phyloP scores from a whole-genome alignment of 2,329 filamentous ascomycete species.

The Aspergillus amoenus region DNA sequence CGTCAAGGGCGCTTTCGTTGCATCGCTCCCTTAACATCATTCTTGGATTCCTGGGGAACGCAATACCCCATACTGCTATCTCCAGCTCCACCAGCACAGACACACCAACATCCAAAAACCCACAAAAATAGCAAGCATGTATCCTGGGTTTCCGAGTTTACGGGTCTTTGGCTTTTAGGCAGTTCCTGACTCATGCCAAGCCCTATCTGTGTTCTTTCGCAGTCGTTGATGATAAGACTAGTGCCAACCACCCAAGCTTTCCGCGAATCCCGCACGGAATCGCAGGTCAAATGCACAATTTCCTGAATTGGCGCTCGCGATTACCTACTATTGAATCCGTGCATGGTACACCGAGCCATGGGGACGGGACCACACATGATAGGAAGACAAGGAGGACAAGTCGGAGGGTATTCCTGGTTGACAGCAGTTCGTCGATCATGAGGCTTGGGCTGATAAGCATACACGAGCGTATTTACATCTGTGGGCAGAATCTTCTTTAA shows the following conservation, averaged over 20 bases:
- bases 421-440: conserved; percentile 8
- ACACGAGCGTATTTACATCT: background rate
- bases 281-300: background rate
- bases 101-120: background rate
- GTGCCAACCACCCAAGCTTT: background rate
- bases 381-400: background rate
- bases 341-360: background rate
- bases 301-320: background rate
- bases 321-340: background rate
- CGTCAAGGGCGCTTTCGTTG: conserved; percentile 9
- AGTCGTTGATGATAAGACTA: background rate
- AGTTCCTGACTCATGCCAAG: background rate
- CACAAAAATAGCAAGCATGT: background rate
- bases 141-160: background rate
- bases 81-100: background rate
- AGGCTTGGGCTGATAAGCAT: background rate
- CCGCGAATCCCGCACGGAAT: background rate
- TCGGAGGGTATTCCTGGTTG: background rate
- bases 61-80: background rate
- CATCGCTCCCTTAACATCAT: background rate
- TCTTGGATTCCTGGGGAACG: background rate
- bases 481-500: background rate
- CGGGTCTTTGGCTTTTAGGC: background rate
- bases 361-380: background rate
- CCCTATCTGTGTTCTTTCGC: background rate